Conservation (phyloP, 768 basidiomycete genomes). For the Agrocybe praecox region DNA sequence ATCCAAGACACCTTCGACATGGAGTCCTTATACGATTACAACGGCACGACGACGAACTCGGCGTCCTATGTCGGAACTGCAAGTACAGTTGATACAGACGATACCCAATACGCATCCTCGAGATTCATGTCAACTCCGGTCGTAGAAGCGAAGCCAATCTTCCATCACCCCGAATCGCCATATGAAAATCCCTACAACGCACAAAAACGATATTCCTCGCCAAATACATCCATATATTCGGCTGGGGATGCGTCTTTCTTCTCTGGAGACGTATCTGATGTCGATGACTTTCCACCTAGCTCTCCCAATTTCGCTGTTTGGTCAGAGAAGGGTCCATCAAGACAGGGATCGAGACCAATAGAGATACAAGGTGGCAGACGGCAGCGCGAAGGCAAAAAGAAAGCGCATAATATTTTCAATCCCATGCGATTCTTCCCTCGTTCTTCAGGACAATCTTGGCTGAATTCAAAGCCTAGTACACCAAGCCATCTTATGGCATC, state of each 20-base stretch:
- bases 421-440: slow-evolving; percentile 27
- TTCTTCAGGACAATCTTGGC: slow-evolving; percentile 25
- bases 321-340: slow-evolving; percentile 4
- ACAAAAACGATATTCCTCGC: slow-evolving; percentile 25
- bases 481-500: slow-evolving; percentile 1
- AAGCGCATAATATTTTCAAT: slow-evolving; percentile 21
- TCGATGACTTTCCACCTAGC: slow-evolving; percentile 16
- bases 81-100: slow-evolving; percentile 17
- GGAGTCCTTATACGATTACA: slow-evolving; percentile 9
- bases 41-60: slow-evolving; percentile 14
- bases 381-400: slow-evolving; percentile 9
- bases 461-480: slow-evolving; percentile 19
- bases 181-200: slow-evolving; percentile 21
- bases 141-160: slow-evolving; percentile 18
- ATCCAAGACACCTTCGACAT: slow-evolving; percentile 11
- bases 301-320: slow-evolving; percentile 15
- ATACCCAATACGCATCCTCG: slow-evolving; percentile 24
- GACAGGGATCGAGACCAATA: slow-evolving; percentile 12
- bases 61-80: slow-evolving; percentile 12
- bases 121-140: slow-evolving; percentile 24
- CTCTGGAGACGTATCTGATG: slow-evolving; percentile 10
- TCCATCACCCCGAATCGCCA: slow-evolving; percentile 9
- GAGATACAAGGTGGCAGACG: slow-evolving; percentile 16
- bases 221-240: slow-evolving; percentile 26
- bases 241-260: slow-evolving; percentile 17